These are phyloP conservation scores for Hamigera avellanea DNA, from an alignment of 495 filamentous ascomycete species.

Conservation along the genomic window DNA sequence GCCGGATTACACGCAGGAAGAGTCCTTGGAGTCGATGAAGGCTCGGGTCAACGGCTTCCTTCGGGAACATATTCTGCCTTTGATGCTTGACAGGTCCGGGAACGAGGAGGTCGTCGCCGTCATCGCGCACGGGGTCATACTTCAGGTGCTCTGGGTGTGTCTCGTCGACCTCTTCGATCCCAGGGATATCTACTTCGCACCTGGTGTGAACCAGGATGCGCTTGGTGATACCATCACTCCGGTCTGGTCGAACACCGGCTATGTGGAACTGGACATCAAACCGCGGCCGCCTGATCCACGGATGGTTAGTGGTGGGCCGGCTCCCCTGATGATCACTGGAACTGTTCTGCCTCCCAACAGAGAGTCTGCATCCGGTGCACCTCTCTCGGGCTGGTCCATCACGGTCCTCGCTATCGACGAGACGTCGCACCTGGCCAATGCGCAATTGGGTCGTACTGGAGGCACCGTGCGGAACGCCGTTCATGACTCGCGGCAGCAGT, in stretches of 20 bases:
- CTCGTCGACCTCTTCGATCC: conserved; percentile 43
- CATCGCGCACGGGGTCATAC: conserved; percentile 69
- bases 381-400: conserved; percentile 8
- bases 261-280: conserved; percentile 40
- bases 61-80: conserved; percentile 42
- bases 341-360: neutral
- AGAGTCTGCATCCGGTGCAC: conserved; percentile 1
- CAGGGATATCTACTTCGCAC: conserved; percentile 18
- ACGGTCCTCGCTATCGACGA: conserved; percentile 28
- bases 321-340: neutral
- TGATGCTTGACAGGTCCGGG: conserved; percentile 25
- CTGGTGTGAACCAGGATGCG: conserved; percentile 4
- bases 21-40: conserved; percentile 47
- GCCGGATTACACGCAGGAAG: conserved; percentile 10
- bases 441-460: conserved; percentile 50
- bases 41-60: conserved; percentile 50
- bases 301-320: neutral
- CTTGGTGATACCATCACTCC: conserved; percentile 10
- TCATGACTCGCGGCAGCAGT: conserved; percentile 58
- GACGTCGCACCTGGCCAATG: conserved; percentile 47
- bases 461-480: conserved; percentile 56
- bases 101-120: conserved; percentile 37
- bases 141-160: conserved; percentile 51
- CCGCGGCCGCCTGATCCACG: neutral
- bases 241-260: conserved; percentile 53